Percentiles rank a stretch among this genome's conserved stretches.
These are phyloP conservation scores for Dryas alaskensis DNA, from an alignment of 306 rosid genomes.

Conservation along the genomic window DNA sequence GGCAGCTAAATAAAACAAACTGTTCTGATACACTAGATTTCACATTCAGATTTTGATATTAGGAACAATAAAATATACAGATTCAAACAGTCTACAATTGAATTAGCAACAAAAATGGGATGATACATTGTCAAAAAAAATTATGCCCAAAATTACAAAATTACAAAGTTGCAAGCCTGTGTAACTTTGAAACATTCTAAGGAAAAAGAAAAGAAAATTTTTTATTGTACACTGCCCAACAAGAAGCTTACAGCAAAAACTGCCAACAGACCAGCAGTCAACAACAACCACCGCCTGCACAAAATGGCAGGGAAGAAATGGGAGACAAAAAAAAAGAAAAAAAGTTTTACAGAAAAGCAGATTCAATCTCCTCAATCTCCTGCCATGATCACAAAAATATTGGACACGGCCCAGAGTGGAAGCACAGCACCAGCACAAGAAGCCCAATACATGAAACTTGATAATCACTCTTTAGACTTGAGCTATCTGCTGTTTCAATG, in stretches of 20 bases:
- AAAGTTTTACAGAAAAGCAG: background rate
- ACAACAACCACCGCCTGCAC: background rate
- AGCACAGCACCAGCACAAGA: conserved; percentile 9
- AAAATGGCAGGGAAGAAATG: background rate
- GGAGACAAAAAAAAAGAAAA: background rate
- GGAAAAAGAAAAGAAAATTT: background rate
- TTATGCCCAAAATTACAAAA: background rate
- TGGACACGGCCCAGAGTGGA: background rate
- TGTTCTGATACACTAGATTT: background rate
- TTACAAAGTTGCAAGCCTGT: conserved; percentile 10
- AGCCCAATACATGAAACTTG: conserved; percentile 2
- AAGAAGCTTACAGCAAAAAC: conserved; percentile 3
- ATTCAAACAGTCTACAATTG: background rate
- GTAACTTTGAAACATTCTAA: background rate
- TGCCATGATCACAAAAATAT: background rate
- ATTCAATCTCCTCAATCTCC: background rate
- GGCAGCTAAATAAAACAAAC: too few relatives aligned
- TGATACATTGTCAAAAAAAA: conserved; percentile 18
- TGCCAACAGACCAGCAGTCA: conserved; percentile 11
- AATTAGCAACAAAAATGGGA: conserved; percentile 1
- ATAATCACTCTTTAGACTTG: conserved; percentile 46
- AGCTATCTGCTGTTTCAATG: conserved; percentile 63
- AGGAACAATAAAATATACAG: background rate
- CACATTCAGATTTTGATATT: background rate
- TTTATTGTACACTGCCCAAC: conserved; percentile 10